These are phyloP conservation scores for Pestalotiopsis sp. DNA, from an alignment of 2,329 filamentous ascomycete species.

Conservation along the genomic window DNA sequence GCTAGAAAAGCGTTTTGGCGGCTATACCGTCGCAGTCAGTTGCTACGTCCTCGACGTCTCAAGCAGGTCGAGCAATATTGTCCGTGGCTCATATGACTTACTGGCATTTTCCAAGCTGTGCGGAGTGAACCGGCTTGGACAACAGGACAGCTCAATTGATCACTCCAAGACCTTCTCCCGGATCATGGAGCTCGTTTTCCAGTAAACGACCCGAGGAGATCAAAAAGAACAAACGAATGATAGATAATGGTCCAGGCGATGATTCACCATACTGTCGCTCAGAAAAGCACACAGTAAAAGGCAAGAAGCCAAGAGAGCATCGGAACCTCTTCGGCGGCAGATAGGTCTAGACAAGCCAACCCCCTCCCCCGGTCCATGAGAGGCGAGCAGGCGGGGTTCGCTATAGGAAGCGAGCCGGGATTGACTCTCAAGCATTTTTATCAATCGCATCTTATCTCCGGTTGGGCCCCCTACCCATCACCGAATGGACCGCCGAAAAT, in stretches of 20 bases:
- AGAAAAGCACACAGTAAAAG: background rate
- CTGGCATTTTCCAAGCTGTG: background rate
- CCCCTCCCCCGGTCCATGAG: background rate
- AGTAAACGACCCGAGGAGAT: no score
- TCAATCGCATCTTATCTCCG: conserved; percentile 5
- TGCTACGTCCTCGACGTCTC: background rate
- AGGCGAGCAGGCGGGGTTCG: background rate
- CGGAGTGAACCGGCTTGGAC: background rate
- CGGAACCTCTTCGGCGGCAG: background rate
- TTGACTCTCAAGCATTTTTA: background rate
- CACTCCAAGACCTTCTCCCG: no score
- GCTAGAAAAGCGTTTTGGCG: conserved; percentile 11
- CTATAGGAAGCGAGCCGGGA: background rate
- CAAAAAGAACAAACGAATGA: no score
- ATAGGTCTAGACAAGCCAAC: background rate
- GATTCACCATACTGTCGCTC: background rate
- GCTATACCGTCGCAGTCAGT: background rate
- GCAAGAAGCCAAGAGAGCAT: background rate
- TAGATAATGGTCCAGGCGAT: background rate
- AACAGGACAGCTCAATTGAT: no score
- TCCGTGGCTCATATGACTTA: background rate
- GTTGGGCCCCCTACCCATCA: background rate
- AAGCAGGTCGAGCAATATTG: background rate
- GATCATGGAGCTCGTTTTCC: no score
- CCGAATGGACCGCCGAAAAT: background rate